Conservation (phyloP, 1,139 yeast species). For the Pichia sp. region DNA sequence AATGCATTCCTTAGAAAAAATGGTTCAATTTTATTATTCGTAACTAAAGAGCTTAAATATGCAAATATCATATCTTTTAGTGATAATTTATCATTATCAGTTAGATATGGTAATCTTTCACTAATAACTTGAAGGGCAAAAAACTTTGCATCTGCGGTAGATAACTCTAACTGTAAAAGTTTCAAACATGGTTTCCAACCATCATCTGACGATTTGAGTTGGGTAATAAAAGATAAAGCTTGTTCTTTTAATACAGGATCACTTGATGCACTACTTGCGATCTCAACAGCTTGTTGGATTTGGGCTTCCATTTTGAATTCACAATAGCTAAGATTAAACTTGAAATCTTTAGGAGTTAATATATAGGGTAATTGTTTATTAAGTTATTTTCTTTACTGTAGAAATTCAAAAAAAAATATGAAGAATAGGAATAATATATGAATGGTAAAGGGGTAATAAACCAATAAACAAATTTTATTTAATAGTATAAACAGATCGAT, state of each 20-base stretch:
- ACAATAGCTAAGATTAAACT: too few relatives aligned
- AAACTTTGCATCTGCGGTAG: conserved; percentile 52
- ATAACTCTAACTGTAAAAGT: conserved; percentile 35
- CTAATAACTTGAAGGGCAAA: conserved; percentile 78
- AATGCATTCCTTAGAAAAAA: conserved; percentile 70
- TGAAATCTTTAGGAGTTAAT: too few relatives aligned
- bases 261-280: conserved; percentile 69
- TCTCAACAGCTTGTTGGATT: conserved; percentile 87
- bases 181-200: conserved; percentile 77
- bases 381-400: too few relatives aligned
- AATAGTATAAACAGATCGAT: too few relatives aligned
- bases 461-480: too few relatives aligned
- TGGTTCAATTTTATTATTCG: conserved; percentile 42
- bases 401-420: too few relatives aligned
- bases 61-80: conserved; percentile 40
- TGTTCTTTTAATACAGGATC: conserved; percentile 67
- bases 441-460: too few relatives aligned
- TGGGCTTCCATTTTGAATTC: conserved; percentile 59
- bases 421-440: too few relatives aligned
- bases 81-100: conserved; percentile 39
- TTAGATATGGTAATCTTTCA: conserved; percentile 49
- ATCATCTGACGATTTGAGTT: conserved; percentile 65
- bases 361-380: too few relatives aligned
- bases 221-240: conserved; percentile 75
- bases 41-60: conserved; percentile 33